phyloP scores from a whole-genome alignment of 805 yeast genomes.

The Spathaspora girioi region DNA sequence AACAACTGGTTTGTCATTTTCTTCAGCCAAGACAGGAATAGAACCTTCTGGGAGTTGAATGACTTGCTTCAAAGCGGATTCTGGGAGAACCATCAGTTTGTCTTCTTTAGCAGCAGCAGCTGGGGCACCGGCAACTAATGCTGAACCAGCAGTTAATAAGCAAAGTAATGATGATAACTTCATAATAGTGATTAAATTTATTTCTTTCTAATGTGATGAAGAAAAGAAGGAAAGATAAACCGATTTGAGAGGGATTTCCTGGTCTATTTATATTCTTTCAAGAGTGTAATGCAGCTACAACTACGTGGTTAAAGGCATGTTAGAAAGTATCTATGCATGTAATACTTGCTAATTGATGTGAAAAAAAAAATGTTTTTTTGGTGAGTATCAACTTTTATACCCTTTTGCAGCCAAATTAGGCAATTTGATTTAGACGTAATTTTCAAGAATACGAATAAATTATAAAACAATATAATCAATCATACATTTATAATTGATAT shows the following conservation, averaged over 20 bases:
- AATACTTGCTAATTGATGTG: neutral
- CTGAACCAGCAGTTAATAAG: neutral
- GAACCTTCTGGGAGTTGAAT: constrained; percentile 2
- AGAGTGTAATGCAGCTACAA: neutral
- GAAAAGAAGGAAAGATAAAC: neutral
- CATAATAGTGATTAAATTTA: neutral
- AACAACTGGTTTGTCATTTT: neutral
- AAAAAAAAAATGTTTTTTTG: too few relatives aligned
- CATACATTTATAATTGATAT: neutral
- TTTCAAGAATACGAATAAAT: neutral
- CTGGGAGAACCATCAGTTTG: neutral
- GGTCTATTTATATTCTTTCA: neutral
- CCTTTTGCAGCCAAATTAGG: constrained; percentile 9
- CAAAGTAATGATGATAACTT: neutral
- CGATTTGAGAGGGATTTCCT: neutral
- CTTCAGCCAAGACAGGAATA: neutral
- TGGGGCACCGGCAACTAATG: neutral
- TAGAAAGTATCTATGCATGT: too few relatives aligned
- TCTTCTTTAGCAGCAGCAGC: neutral
- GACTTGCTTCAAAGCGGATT: constrained; percentile 1
- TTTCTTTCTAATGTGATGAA: neutral
- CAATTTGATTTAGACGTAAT: neutral
- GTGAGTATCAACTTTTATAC: neutral
- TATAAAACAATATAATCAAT: neutral
- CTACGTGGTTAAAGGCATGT: neutral